Evolutionary conservation across 2,329 filamentous ascomycete genomes (phyloP), one percentile per base, ranked within the genome.

Genomic region (Claviceps sp.): DNA sequence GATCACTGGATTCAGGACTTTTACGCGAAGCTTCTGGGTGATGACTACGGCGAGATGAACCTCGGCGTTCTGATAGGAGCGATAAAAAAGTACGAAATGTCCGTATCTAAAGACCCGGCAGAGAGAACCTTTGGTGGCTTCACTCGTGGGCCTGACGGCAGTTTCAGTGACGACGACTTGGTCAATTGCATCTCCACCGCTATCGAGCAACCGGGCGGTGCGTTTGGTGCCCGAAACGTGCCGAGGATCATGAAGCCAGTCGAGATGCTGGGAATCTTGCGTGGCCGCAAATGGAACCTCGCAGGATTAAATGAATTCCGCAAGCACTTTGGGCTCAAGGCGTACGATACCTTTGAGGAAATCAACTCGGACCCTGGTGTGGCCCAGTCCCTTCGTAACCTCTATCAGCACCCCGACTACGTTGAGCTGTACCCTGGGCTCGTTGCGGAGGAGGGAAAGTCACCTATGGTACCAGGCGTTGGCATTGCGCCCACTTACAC

Each of bases 271-370:
- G 87, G 86, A 44, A 93, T 94, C 52, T 73, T 87, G 47, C 86
- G 89, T 55, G 80, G 84, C 3, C 76, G 88, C 45, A 76, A 77
- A 51, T 94, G 88, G 88, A 83, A 88, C 54, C 68, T 88, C 8
- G 83, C 84, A 0, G 83, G 84, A 0, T 71, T 94, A 54, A 94
- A 94, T 61, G 88, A 93, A 69, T 94, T 93, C 72, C 78, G 88
- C 50, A 83, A 85, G 63, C 86, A 89, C 68, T 90, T 91, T 59
- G 81, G 83, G 1, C 71, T 95, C 5, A 85, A 86, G 66, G 77
- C 79, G 0, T 83, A 94, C 61, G 79, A 82, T 22, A 85, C 74
- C 0, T 94, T 94, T 54, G 85, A 90, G 63, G 86, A 90, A 49
- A 89, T 94, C 68, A 93, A 90, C 64, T 80, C 83, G 0, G 83